A percentile compares a stretch with the other conserved stretches of the same genome.
phyloP scores from a whole-genome alignment of 2,329 filamentous ascomycete genomes.

The Taxawa tesnikishii region DNA sequence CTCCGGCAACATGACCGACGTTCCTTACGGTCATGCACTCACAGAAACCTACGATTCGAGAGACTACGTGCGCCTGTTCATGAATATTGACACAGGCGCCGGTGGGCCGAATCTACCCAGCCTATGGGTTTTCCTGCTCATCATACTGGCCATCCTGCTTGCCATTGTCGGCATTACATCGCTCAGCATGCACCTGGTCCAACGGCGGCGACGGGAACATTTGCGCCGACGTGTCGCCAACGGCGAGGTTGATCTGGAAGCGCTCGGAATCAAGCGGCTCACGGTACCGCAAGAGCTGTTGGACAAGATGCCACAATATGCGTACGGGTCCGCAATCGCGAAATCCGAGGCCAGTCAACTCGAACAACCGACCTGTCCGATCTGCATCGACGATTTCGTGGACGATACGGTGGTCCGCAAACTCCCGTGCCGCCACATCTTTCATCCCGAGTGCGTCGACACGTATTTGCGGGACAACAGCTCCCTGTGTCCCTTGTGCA shows the following conservation, averaged over 20 bases:
- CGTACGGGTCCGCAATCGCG: conserved; percentile 39
- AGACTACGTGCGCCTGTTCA: conserved; percentile 39
- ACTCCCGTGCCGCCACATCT: conserved; percentile 83
- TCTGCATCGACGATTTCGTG: conserved; percentile 74
- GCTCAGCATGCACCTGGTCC: conserved; percentile 62
- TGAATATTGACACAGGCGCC: conserved; percentile 34
- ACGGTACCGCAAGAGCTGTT: conserved; percentile 63
- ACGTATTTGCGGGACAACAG: conserved; percentile 66
- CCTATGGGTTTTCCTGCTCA: conserved; percentile 67
- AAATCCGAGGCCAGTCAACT: conserved; percentile 25
- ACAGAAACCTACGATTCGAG: conserved; percentile 22
- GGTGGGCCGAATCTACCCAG: conserved; percentile 41
- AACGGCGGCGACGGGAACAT: conserved; percentile 54
- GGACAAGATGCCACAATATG: conserved; percentile 64
- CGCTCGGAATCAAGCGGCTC: conserved; percentile 70
- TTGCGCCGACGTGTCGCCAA: conserved; percentile 58
- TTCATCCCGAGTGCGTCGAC: conserved; percentile 86
- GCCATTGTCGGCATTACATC: conserved; percentile 56
- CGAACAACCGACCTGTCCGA: conserved; percentile 74
- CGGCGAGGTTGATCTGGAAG: conserved; percentile 78
- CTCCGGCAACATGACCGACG: conserved; percentile 56
- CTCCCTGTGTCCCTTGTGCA: conserved; percentile 85
- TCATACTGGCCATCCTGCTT: conserved; percentile 60
- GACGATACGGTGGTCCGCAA: conserved; percentile 65
- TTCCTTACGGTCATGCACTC: conserved; percentile 27